Base-by-base conservation (phyloP, 2,329 filamentous ascomycete species). In the Aspergillus arachidicola region DNA sequence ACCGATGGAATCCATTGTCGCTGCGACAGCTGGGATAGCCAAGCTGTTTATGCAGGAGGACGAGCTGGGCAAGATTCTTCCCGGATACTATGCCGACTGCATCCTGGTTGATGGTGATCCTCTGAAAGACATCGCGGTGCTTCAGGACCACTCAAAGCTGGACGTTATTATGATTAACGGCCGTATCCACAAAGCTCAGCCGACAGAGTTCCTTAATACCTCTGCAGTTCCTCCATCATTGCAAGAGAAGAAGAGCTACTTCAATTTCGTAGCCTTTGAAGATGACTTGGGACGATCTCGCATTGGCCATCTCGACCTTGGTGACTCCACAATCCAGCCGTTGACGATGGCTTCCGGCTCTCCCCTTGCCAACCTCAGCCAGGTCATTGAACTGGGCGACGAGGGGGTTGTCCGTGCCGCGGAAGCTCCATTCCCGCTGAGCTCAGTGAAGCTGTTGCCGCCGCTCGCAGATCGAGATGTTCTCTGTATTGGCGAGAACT, bases 131-230 rank as follows among this genome's bases (percentile, higher is more conserved):
- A 80, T 83, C 41, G 64, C 68, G 3, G 64, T 82, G 4, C 63
- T 83, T 4, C 81, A 83, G 63, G 76, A 83, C 30, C 78, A 80
- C 58, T 72, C 74, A 16, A 80, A 76, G 64, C 64, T 84, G 23
- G 78, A 82, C 63, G 69, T 82, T 19, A 83, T 84, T 34, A 73
- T 81, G 60, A 83, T 84, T 64, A 84, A 84, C 61, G 82, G 82
- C 0, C 71, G 80, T 5, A 72, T 84, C 12, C 80, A 83, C 64
- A 83, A 83, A 63, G 77, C 76, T n/a, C 48, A 32, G 21, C 48
- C 28, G 9, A 21, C 28, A 2, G 48, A 51, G 28, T 34, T 51
- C 48, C 3, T 51, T 10, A n/a, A 12, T n/a, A 14, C 21, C 10
- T 3, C 26, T 6, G 19, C 9, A 1, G 28, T 34, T 6, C 28